Percentiles rank a stretch among this genome's conserved stretches.
Conservation (phyloP, 306 rosid genomes). For the Pachyrhizus erosus region DNA sequence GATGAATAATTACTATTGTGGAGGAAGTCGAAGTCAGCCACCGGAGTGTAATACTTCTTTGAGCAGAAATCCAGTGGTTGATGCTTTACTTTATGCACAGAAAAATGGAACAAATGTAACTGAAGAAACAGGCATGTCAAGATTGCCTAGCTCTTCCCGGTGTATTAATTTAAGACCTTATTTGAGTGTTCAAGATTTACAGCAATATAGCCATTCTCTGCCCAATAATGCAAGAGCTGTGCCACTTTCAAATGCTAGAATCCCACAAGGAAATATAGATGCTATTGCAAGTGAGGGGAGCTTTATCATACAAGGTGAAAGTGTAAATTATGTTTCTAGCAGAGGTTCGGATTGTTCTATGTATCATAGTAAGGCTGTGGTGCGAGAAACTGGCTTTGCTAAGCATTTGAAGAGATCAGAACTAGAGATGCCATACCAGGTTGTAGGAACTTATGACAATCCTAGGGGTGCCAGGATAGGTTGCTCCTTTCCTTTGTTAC, state of each 20-base stretch:
- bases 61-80: slow-evolving; percentile 48
- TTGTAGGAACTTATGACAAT: slow-evolving; percentile 33
- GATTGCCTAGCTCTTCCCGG: slow-evolving; percentile 32
- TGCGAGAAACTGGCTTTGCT: slow-evolving; percentile 16
- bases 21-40: slow-evolving; percentile 39
- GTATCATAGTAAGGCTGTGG: slow-evolving; percentile 45
- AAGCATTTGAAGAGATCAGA: slow-evolving; percentile 42
- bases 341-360: slow-evolving; percentile 40
- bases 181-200: slow-evolving; percentile 38
- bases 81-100: slow-evolving; percentile 35
- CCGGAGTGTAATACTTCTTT: slow-evolving; percentile 37
- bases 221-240: slow-evolving; percentile 45
- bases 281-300: slow-evolving; percentile 59
- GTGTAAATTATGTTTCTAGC: slow-evolving; percentile 48
- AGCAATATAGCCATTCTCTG: slow-evolving; percentile 27
- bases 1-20: slow-evolving; percentile 37
- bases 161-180: slow-evolving; percentile 44
- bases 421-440: slow-evolving; percentile 26
- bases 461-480: slow-evolving; percentile 32
- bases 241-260: slow-evolving; percentile 44
- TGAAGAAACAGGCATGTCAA: slow-evolving; percentile 41
- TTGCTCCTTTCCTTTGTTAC: slow-evolving; percentile 30
- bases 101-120: slow-evolving; percentile 40
- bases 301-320: slow-evolving; percentile 64
- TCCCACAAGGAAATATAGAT: slow-evolving; percentile 44